These are phyloP conservation scores for Tetrastigma voinierianum DNA, from an alignment of 164 flowering plant genomes.

Conservation along the genomic window DNA sequence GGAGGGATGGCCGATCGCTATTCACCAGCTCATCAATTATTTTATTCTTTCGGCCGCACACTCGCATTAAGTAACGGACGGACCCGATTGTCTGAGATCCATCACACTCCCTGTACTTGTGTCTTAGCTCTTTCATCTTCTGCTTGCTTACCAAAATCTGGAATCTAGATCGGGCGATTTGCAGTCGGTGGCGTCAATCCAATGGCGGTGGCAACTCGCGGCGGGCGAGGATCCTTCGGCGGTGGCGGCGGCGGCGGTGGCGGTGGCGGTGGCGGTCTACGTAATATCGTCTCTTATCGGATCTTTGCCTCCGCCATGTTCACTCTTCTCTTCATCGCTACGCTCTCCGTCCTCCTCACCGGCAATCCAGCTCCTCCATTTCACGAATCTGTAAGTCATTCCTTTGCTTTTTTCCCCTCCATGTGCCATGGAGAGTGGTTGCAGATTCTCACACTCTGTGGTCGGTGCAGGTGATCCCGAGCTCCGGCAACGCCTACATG, in stretches of 20 bases:
- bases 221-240: conserved; percentile 23
- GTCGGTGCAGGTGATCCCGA: conserved; percentile 33
- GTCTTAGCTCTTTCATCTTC: neutral
- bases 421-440: neutral
- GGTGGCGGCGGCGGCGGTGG: conserved; percentile 30
- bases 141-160: neutral
- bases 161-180: too few species aligned
- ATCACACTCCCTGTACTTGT: too few species aligned
- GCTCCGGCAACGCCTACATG: conserved; percentile 51
- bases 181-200: neutral
- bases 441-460: neutral
- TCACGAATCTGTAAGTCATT: conserved; percentile 43
- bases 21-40: too few species aligned
- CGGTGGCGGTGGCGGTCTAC: conserved; percentile 25
- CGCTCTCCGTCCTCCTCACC: conserved; percentile 67
- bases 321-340: conserved; percentile 81
- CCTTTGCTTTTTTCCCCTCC: neutral
- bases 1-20: too few species aligned
- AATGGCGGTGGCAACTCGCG: conserved; percentile 59
- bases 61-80: too few species aligned
- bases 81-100: too few species aligned
- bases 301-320: conserved; percentile 83
- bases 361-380: conserved; percentile 37
- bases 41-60: too few species aligned
- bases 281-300: conserved; percentile 69